A percentile compares a stretch with the other conserved stretches of the same genome.
phyloP scores from a whole-genome alignment of 1,139 yeast species.

The Nakaseomyces delphensis region DNA sequence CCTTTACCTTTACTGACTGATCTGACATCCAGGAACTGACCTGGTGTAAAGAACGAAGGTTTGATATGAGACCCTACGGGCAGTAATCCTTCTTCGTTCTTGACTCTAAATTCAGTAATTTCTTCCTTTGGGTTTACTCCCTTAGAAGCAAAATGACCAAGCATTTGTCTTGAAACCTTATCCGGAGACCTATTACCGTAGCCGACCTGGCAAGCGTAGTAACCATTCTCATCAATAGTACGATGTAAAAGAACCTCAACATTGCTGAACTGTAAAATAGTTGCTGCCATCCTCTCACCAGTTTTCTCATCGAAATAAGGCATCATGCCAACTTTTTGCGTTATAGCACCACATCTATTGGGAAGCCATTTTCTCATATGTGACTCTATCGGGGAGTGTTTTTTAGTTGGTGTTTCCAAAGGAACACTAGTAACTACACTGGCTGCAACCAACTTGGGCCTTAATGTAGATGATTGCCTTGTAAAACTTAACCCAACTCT shows the following conservation, averaged over 20 bases:
- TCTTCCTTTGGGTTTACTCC: slow-evolving; percentile 75
- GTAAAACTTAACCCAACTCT: neutral
- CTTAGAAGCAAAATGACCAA: slow-evolving; percentile 76
- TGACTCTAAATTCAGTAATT: slow-evolving; percentile 70
- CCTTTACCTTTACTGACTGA: slow-evolving; percentile 91
- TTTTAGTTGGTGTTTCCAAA: slow-evolving; percentile 34
- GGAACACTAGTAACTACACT: slow-evolving; percentile 15
- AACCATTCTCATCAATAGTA: slow-evolving; percentile 63
- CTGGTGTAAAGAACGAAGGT: slow-evolving; percentile 78
- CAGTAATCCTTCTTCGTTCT: slow-evolving; percentile 54
- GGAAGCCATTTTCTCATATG: slow-evolving; percentile 61
- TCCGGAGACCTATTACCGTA: slow-evolving; percentile 58
- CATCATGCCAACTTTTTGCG: slow-evolving; percentile 83
- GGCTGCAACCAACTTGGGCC: slow-evolving; percentile 18
- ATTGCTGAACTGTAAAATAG: slow-evolving; percentile 79
- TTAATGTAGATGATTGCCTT: slow-evolving; percentile 10
- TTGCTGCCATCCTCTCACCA: slow-evolving; percentile 69
- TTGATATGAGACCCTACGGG: slow-evolving; percentile 70
- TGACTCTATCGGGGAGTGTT: slow-evolving; percentile 50
- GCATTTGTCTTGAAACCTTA: slow-evolving; percentile 54
- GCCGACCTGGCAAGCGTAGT: slow-evolving; percentile 83
- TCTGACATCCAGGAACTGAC: slow-evolving; percentile 75
- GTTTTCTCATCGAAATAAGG: slow-evolving; percentile 61
- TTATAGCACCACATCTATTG: slow-evolving; percentile 73
- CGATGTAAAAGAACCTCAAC: slow-evolving; percentile 77